phyloP scores from a whole-genome alignment of 169 alveolate genomes.

The Nephromyces sp. region DNA sequence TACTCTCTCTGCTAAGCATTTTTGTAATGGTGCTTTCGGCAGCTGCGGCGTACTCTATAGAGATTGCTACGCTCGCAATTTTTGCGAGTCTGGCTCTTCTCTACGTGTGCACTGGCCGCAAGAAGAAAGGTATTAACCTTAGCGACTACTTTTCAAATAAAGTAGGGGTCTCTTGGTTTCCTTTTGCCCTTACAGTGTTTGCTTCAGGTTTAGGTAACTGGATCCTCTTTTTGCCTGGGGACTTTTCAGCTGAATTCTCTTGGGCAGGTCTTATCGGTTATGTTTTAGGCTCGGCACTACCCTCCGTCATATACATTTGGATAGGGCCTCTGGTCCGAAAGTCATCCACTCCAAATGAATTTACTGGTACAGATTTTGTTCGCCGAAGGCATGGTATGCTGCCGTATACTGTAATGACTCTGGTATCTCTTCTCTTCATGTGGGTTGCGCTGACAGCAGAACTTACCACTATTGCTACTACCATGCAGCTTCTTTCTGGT shows the following conservation, averaged over 20 bases:
- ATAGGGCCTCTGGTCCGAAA: conserved; percentile 3
- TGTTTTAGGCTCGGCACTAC: conserved; percentile 6
- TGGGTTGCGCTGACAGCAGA: conserved; percentile 11
- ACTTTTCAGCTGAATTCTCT: conserved; percentile 12
- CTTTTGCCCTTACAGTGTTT: conserved; percentile 14
- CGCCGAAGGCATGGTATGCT: conserved; percentile 11
- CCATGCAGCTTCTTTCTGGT: conserved; percentile 10
- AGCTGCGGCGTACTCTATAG: too few relatives aligned
- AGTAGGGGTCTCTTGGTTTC: conserved; percentile 4
- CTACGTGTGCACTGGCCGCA: too few relatives aligned
- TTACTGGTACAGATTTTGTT: conserved; percentile 16
- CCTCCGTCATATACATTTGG: conserved; percentile 12
- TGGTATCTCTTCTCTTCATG: conserved; percentile 17
- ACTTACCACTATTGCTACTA: conserved; percentile 20
- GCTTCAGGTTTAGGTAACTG: conserved; percentile 31
- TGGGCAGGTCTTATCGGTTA: conserved; percentile 28
- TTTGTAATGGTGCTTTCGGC: too few relatives aligned
- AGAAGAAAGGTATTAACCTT: too few relatives aligned
- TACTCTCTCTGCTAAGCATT: too few relatives aligned
- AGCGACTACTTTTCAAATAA: too few relatives aligned
- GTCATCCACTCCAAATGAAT: neutral
- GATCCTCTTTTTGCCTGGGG: conserved; percentile 20
- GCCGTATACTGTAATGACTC: conserved; percentile 1
- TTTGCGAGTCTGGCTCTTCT: too few relatives aligned
- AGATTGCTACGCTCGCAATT: too few relatives aligned